Percentiles rank a stretch among this genome's conserved stretches.
Conservation (phyloP, 805 yeast species). For the Trichomonascus vanleenenianus region DNA sequence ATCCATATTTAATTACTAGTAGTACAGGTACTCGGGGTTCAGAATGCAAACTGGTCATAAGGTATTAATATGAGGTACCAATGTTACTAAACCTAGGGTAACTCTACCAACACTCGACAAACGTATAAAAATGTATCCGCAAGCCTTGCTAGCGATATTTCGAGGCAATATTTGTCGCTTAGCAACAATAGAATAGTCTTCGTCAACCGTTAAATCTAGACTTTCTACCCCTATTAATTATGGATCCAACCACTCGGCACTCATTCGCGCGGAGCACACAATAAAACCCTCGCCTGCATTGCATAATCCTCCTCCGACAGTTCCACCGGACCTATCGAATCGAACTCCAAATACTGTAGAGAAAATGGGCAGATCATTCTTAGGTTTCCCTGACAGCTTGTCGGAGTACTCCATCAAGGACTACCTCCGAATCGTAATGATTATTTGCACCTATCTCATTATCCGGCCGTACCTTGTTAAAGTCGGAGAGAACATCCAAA, state of each 20-base stretch:
- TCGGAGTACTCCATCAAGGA: constrained; percentile 23
- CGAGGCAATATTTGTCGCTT: no score
- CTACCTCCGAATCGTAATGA: constrained; percentile 25
- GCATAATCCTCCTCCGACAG: not conserved
- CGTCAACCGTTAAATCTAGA: not conserved
- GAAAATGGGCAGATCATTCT: constrained; percentile 13
- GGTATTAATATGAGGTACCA: no score
- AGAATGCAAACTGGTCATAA: not conserved
- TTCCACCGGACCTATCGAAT: not conserved
- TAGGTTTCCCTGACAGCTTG: constrained; percentile 27
- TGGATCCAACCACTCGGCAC: not conserved
- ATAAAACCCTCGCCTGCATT: no score
- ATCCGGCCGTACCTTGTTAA: constrained; percentile 26
- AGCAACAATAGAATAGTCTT: not conserved
- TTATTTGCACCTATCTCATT: constrained; percentile 24
- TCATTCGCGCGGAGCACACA: not conserved
- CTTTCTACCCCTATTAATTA: no score
- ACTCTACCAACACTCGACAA: no score
- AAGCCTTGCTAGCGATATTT: no score
- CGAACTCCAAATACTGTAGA: not conserved
- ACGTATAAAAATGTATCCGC: no score
- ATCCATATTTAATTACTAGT: not conserved
- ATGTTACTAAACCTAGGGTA: no score
- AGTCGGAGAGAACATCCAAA: constrained; percentile 22
- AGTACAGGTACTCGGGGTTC: no score